These are phyloP conservation scores for Cyanodermella asteris DNA, from an alignment of 2,329 filamentous ascomycete species.

Conservation along the genomic window DNA sequence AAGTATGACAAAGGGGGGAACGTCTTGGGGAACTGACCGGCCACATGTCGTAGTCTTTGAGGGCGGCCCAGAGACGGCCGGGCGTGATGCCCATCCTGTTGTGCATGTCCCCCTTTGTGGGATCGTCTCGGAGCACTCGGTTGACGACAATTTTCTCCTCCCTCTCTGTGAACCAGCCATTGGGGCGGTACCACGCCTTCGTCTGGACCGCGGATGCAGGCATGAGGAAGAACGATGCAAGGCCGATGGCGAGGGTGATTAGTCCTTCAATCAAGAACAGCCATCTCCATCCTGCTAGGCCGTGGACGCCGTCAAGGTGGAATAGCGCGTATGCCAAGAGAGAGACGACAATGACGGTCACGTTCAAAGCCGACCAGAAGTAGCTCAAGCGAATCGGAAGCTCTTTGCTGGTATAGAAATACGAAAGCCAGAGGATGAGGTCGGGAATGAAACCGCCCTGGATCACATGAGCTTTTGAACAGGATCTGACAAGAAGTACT, in stretches of 20 bases:
- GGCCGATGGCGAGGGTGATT: conserved; percentile 31
- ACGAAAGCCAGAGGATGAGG: conserved; percentile 38
- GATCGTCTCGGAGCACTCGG: conserved; percentile 31
- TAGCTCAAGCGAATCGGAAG: conserved; percentile 42
- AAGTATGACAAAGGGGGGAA: conserved; percentile 25
- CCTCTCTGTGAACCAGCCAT: conserved; percentile 43
- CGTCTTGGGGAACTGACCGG: too few species aligned
- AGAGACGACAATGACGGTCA: conserved; percentile 22
- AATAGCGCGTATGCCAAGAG: conserved; percentile 22
- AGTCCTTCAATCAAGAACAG: conserved; percentile 19
- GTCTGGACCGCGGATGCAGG: conserved; percentile 44
- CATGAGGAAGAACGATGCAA: conserved; percentile 35
- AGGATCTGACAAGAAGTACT: too few species aligned
- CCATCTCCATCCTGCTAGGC: conserved; percentile 20
- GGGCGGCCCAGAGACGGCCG: conserved; percentile 24
- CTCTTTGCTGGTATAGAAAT: conserved; percentile 53
- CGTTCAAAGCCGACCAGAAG: conserved; percentile 45
- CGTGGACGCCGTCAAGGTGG: conserved; percentile 15
- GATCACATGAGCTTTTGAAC: too few species aligned
- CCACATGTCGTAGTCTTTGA: conserved; percentile 34
- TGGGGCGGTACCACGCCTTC: conserved; percentile 11
- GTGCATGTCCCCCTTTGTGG: conserved; percentile 37
- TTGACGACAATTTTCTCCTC: conserved; percentile 52
- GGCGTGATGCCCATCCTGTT: conserved; percentile 26
- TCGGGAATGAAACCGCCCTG: conserved; percentile 29